These are phyloP conservation scores for Fraxinus sp. DNA, from an alignment of 305 asterid genomes.

Conservation along the genomic window DNA sequence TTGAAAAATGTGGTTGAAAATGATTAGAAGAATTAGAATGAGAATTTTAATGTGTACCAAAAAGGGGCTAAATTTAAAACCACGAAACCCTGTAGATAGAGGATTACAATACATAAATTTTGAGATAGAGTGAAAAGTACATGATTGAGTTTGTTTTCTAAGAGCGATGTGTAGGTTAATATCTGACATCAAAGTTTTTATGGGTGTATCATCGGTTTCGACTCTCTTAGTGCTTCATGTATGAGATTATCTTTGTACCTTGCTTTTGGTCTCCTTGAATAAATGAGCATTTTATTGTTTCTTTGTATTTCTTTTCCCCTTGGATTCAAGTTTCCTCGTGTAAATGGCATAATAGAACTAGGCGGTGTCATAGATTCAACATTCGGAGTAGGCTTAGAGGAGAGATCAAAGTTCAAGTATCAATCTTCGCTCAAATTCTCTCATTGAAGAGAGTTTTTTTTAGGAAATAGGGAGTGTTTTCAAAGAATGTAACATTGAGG, in stretches of 20 bases:
- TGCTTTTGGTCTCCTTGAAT: background rate
- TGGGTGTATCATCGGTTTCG: background rate
- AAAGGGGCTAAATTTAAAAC: too few species aligned
- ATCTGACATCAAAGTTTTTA: background rate
- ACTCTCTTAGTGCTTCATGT: background rate
- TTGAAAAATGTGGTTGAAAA: too few species aligned
- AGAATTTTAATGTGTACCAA: too few species aligned
- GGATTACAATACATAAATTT: background rate
- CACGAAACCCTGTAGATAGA: background rate
- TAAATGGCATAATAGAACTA: background rate
- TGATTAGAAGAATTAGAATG: too few species aligned
- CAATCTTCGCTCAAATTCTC: background rate
- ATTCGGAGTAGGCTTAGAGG: background rate
- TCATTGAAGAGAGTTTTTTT: background rate
- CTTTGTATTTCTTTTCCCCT: background rate
- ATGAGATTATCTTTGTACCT: background rate
- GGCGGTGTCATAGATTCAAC: background rate
- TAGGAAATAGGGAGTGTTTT: background rate
- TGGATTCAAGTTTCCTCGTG: background rate
- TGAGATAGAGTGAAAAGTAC: background rate
- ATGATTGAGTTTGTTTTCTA: background rate
- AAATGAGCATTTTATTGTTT: background rate
- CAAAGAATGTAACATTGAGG: background rate
- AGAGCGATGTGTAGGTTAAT: background rate
- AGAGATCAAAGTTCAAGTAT: background rate